Conservation (phyloP, 441 rosid species). For the Croton setiger region DNA sequence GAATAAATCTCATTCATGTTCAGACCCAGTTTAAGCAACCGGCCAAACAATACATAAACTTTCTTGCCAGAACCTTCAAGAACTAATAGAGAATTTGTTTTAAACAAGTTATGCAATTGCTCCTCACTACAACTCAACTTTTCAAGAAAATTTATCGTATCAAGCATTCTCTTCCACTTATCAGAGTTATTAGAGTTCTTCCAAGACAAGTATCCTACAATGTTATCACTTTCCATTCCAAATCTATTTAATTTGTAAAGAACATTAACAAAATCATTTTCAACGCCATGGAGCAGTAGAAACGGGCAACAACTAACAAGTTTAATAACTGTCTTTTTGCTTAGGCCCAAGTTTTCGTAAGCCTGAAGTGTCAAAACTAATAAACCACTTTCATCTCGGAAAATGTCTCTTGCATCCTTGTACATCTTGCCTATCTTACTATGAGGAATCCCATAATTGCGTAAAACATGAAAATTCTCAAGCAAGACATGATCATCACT, state of each 20-base stretch:
- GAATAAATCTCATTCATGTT: constrained; percentile 36
- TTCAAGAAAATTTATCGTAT: constrained; percentile 58
- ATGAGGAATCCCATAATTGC: constrained; percentile 64
- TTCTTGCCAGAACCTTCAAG: constrained; percentile 63
- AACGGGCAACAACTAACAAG: constrained; percentile 52
- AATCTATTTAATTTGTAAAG: constrained; percentile 43
- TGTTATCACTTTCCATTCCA: constrained; percentile 50
- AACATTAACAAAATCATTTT: constrained; percentile 43
- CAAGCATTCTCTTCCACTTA: constrained; percentile 57
- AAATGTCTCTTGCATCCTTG: constrained; percentile 56
- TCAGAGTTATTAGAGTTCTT: constrained; percentile 39
- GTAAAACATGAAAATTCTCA: constrained; percentile 55
- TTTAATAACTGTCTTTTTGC: constrained; percentile 48
- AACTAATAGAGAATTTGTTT: constrained; percentile 45
- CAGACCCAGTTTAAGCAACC: constrained; percentile 60
- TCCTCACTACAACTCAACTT: constrained; percentile 51
- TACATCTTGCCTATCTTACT: constrained; percentile 63
- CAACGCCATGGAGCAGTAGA: constrained; percentile 45
- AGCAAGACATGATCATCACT: constrained; percentile 57
- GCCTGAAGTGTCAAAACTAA: constrained; percentile 46
- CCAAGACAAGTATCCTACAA: constrained; percentile 39
- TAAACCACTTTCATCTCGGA: constrained; percentile 37
- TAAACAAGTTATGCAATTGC: constrained; percentile 41
- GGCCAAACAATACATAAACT: constrained; percentile 54
- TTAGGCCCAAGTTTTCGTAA: constrained; percentile 58